A percentile compares a stretch with the other conserved stretches of the same genome.
Conservation (phyloP, 2,329 filamentous ascomycete species). For the Fusarium sp. region DNA sequence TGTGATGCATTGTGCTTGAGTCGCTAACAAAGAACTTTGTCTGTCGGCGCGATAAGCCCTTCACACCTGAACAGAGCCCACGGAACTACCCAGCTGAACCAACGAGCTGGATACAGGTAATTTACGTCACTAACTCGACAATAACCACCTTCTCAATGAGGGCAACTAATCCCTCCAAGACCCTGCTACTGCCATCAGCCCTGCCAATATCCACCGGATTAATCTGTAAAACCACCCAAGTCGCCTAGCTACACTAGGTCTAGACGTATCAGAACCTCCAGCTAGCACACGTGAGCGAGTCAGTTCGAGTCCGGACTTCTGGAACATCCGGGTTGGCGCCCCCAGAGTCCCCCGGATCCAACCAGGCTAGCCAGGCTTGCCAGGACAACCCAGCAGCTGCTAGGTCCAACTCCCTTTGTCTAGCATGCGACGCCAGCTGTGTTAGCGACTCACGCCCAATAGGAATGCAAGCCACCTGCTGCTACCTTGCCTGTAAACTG, state of each 20-base stretch:
- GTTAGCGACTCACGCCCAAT: neutral
- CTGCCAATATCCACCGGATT: neutral
- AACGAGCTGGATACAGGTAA: neutral
- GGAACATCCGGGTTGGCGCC: neutral
- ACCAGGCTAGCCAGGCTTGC: too few relatives aligned
- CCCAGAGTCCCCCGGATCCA: conserved; percentile 25
- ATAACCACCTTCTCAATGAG: neutral
- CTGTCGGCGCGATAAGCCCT: neutral
- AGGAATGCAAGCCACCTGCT: neutral
- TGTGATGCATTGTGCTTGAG: conserved; percentile 7
- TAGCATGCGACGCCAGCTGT: neutral
- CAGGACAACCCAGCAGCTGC: conserved; percentile 1
- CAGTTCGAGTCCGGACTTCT: conserved; percentile 16
- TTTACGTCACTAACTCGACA: neutral
- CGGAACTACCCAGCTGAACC: neutral
- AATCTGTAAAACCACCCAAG: conserved; percentile 2
- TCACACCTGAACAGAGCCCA: too few relatives aligned
- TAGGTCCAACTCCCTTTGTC: too few relatives aligned
- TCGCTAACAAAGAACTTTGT: neutral
- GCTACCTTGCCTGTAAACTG: neutral
- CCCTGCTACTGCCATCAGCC: neutral
- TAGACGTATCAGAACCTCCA: conserved; percentile 1
- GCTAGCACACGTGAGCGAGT: conserved; percentile 10
- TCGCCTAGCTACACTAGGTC: neutral
- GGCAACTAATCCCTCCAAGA: neutral